These are phyloP conservation scores for Glebionis coronaria DNA, from an alignment of 129 eudicot species.

Conservation along the genomic window DNA sequence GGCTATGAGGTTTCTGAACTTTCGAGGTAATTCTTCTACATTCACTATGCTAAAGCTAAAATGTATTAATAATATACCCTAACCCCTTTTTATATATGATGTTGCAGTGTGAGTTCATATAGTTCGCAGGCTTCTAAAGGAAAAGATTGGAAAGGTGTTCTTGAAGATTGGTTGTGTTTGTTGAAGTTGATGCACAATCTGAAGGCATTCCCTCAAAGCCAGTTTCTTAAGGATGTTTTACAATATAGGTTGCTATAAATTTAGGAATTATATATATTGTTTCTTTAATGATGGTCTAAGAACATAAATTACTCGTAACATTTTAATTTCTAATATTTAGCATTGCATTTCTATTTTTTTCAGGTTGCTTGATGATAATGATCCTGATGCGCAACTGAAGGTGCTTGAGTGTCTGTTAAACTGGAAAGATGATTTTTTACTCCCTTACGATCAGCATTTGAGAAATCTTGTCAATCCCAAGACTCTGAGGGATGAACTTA, in stretches of 20 bases:
- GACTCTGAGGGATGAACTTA: conserved; percentile 73
- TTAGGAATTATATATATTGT: neutral
- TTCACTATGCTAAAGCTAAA: neutral
- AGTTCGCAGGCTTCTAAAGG: conserved; percentile 33
- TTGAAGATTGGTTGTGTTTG: conserved; percentile 80
- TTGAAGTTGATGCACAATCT: conserved; percentile 62
- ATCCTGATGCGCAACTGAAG: conserved; percentile 75
- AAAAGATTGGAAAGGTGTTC: conserved; percentile 76
- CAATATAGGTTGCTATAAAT: conserved; percentile 52
- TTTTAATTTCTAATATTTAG: too few species aligned
- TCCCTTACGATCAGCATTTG: conserved; percentile 65
- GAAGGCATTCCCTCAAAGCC: conserved; percentile 54
- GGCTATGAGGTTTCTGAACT: conserved; percentile 55
- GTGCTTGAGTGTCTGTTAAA: conserved; percentile 85
- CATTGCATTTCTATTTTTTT: neutral
- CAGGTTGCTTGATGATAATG: conserved; percentile 90
- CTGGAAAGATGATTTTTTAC: conserved; percentile 72
- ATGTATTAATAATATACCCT: neutral
- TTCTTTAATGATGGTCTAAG: neutral
- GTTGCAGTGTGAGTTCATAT: conserved; percentile 61
- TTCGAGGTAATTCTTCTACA: conserved; percentile 38
- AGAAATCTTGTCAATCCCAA: conserved; percentile 68
- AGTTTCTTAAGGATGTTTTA: conserved; percentile 68
- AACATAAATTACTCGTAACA: neutral
- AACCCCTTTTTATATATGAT: neutral